Evolutionary conservation across 1,284 basidiomycete species (phyloP), one percentile per base, ranked within the genome.

Genomic region (Heliocybe sulcata): DNA sequence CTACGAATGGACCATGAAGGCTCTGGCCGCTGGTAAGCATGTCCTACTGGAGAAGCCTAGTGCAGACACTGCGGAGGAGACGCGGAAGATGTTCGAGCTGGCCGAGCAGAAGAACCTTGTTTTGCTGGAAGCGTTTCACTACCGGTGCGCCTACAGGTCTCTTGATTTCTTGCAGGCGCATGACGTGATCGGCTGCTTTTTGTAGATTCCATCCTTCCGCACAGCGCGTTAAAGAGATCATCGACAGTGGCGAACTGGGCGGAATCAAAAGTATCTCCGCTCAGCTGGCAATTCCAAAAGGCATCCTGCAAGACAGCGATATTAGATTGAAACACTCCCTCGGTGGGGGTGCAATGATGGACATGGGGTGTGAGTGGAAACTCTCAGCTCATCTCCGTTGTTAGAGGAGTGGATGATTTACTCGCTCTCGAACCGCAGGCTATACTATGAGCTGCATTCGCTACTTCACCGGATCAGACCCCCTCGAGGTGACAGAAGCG

Each of bases 1-100:
- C 62, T 86, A 76, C 58, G 86, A 89, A 61, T 90, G 86, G 86
- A 84, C 86, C 1, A 83, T 87, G 77, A 87, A 86, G 59, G 83
- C 84, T 3, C 73, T 90, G 23, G 69, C 71, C 6, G 81, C 82
- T 1, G 83, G 85, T 1, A 90, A 90, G 65, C 86, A 89, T 60
- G 85, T 90, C 12, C 68, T 90, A 2, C 70, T 87, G 6, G 88
- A 90, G 64, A 89, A 89, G 63, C 87, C 86, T 0, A 74, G 78
- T 27, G 71, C 80, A 0, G 65, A 83, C 58, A 83, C 80, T 0
- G 79, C 79, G 2, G 79, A 80, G 26, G 86, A 90, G 62, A 78
- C 80, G 0, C 72, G 71, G 19, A 60, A 62, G 56, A 66, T 72
- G 62, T 71, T 70, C 56, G 64, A 62, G 8, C 57, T 64, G 16